Conservation (phyloP, 2,329 filamentous ascomycete species). For the Geosmithia flava region DNA sequence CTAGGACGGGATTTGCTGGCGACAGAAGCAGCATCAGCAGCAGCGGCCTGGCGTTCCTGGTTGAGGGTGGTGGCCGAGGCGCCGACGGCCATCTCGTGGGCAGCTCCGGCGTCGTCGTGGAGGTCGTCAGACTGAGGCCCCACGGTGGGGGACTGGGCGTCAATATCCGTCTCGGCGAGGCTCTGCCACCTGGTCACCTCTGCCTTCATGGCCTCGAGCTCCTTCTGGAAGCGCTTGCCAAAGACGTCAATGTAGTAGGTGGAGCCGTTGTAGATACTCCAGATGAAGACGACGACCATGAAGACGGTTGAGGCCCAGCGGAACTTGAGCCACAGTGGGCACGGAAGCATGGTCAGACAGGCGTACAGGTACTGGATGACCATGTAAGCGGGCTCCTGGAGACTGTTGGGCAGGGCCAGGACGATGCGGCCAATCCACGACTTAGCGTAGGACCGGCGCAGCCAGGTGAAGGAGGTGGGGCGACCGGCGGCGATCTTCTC, state of each 20-base stretch:
- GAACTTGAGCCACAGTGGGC: slow-evolving; percentile 89
- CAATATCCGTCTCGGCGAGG: slow-evolving; percentile 24
- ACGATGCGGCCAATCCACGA: slow-evolving; percentile 82
- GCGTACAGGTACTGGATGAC: slow-evolving; percentile 88
- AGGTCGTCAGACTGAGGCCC: slow-evolving; percentile 14
- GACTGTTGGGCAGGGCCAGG: slow-evolving; percentile 55
- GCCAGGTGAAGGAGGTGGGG: slow-evolving; percentile 95
- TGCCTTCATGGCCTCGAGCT: slow-evolving; percentile 76
- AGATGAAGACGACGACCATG: slow-evolving; percentile 71
- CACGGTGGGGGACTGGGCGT: slow-evolving; percentile 20
- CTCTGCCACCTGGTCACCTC: slow-evolving; percentile 86
- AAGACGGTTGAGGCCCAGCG: slow-evolving; percentile 68
- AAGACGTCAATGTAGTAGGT: slow-evolving; percentile 99
- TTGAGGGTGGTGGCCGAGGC: slow-evolving; percentile 1
- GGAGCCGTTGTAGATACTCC: slow-evolving; percentile 94
- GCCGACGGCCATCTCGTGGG: background rate
- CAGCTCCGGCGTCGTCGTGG: slow-evolving; percentile 1
- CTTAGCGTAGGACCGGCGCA: slow-evolving; percentile 81
- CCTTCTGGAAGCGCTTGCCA: slow-evolving; percentile 91
- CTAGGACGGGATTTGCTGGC: background rate
- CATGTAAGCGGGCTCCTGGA: slow-evolving; percentile 93
- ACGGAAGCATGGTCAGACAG: slow-evolving; percentile 85
- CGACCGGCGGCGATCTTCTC: slow-evolving; percentile 93
- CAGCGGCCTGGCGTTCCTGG: background rate
- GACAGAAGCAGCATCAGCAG: background rate